Evolutionary conservation across 768 basidiomycete genomes (phyloP).

Genomic region (Russula lepida): DNA sequence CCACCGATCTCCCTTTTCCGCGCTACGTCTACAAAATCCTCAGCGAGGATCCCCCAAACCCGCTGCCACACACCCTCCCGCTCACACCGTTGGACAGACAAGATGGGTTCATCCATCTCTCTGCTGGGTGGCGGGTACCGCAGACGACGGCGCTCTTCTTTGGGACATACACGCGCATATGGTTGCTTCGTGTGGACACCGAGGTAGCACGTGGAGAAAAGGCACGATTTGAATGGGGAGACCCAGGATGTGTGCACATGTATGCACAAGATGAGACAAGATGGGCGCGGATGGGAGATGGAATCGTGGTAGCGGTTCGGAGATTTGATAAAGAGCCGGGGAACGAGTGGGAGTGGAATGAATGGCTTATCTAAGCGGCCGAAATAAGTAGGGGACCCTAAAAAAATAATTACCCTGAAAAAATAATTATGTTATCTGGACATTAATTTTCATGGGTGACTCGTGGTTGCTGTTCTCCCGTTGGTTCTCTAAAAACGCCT

Average conservation of each 20-base stretch:
- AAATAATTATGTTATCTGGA: neutral
- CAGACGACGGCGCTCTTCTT: constrained; percentile 36
- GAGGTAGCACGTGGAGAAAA: constrained; percentile 19
- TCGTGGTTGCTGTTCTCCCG: neutral
- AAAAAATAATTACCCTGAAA: too few relatives aligned
- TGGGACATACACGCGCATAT: constrained; percentile 22
- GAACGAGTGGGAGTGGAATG: constrained; percentile 1
- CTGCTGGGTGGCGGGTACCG: constrained; percentile 32
- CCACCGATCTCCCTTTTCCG: constrained; percentile 15
- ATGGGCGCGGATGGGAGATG: constrained; percentile 14
- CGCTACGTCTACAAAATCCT: constrained; percentile 34
- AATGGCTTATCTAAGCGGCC: neutral
- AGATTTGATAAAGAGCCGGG: neutral
- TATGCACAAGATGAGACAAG: constrained; percentile 1
- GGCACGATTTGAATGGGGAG: constrained; percentile 26
- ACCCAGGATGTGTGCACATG: constrained; percentile 20
- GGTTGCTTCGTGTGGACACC: constrained; percentile 25
- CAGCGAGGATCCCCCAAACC: constrained; percentile 26
- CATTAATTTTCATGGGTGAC: neutral
- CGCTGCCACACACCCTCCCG: constrained; percentile 14
- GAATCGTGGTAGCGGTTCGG: constrained; percentile 1
- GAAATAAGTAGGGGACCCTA: neutral
- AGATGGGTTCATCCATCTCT: constrained; percentile 43
- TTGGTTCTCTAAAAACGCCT: neutral
- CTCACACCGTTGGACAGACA: constrained; percentile 27